These are phyloP conservation scores for Xerophyta viscosa DNA, from an alignment of 106 monocot genomes.

Conservation along the genomic window DNA sequence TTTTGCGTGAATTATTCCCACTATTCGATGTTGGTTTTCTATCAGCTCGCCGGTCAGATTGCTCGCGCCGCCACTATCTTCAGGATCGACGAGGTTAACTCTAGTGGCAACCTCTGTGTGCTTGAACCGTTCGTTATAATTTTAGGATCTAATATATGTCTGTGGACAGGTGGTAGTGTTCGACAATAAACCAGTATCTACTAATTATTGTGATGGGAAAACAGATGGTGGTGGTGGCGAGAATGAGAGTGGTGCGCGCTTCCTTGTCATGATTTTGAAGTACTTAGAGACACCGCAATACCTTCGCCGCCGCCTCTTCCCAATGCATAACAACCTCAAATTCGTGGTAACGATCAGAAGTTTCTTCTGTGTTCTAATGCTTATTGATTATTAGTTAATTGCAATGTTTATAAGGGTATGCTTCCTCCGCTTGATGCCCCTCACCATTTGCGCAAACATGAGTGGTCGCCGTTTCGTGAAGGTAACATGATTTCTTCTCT, in stretches of 20 bases:
- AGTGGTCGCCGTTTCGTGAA: constrained; percentile 92
- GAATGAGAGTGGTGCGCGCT: constrained; percentile 56
- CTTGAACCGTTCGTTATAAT: too few relatives aligned
- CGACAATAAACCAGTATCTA: constrained; percentile 38
- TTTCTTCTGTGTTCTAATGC: not conserved
- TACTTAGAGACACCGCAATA: constrained; percentile 98
- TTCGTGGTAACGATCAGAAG: constrained; percentile 51
- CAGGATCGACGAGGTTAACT: constrained; percentile 72
- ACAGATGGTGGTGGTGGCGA: constrained; percentile 13
- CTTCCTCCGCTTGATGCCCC: constrained; percentile 98
- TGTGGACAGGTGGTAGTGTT: constrained; percentile 92
- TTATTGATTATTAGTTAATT: not conserved
- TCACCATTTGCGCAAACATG: constrained; percentile 96
- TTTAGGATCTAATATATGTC: too few relatives aligned
- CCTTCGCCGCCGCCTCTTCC: constrained; percentile 68
- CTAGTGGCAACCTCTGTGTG: not conserved
- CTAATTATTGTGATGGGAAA: constrained; percentile 15
- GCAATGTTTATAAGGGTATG: constrained; percentile 48
- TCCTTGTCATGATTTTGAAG: constrained; percentile 63
- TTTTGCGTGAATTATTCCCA: too few relatives aligned
- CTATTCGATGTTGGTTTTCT: too few relatives aligned
- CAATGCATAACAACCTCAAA: constrained; percentile 70
- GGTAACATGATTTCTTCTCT: constrained; percentile 27
- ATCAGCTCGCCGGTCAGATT: constrained; percentile 85
- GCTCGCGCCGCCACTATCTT: constrained; percentile 90